Evolutionary conservation across 805 yeast species (phyloP).

Genomic region (Metschnikowia colocasiae): DNA sequence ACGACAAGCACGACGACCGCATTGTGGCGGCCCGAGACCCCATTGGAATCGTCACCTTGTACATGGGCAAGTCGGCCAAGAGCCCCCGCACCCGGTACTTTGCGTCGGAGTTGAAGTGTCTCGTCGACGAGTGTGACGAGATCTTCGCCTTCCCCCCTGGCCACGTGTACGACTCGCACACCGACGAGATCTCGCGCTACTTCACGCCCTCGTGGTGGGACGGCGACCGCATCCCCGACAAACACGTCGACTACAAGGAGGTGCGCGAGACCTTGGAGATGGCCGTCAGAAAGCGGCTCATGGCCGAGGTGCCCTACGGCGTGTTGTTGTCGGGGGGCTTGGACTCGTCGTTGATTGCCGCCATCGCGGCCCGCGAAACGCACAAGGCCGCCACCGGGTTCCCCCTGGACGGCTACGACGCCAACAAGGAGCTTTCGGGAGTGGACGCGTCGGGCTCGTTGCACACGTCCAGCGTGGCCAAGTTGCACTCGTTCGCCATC

Average conservation of each 20-base stretch:
- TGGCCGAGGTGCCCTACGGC: constrained; percentile 99
- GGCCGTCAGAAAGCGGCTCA: constrained; percentile 97
- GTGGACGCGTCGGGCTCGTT: constrained; percentile 86
- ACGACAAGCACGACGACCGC: constrained; percentile 81
- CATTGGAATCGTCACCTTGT: constrained; percentile 92
- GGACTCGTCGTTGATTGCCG: constrained; percentile 92
- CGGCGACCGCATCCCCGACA: constrained; percentile 66
- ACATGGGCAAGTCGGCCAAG: constrained; percentile 80
- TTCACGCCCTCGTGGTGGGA: constrained; percentile 96
- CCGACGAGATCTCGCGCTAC: constrained; percentile 83
- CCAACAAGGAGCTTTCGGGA: constrained; percentile 78
- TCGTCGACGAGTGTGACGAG: constrained; percentile 90
- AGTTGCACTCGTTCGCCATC: constrained; percentile 92
- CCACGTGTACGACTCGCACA: constrained; percentile 87
- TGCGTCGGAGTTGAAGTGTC: constrained; percentile 92
- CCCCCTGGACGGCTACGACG: constrained; percentile 50
- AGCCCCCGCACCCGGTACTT: constrained; percentile 78
- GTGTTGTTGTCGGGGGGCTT: constrained; percentile 96
- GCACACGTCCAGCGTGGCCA: constrained; percentile 71
- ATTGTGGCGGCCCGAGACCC: constrained; percentile 98
- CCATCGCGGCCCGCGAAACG: constrained; percentile 97
- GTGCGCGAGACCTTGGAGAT: constrained; percentile 82
- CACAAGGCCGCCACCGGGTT: constrained; percentile 60
- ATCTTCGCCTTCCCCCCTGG: constrained; percentile 98
- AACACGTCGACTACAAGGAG: constrained; percentile 65